Base-by-base conservation (phyloP, 163 green algal genomes). In the Scenedesmus sp. region DNA sequence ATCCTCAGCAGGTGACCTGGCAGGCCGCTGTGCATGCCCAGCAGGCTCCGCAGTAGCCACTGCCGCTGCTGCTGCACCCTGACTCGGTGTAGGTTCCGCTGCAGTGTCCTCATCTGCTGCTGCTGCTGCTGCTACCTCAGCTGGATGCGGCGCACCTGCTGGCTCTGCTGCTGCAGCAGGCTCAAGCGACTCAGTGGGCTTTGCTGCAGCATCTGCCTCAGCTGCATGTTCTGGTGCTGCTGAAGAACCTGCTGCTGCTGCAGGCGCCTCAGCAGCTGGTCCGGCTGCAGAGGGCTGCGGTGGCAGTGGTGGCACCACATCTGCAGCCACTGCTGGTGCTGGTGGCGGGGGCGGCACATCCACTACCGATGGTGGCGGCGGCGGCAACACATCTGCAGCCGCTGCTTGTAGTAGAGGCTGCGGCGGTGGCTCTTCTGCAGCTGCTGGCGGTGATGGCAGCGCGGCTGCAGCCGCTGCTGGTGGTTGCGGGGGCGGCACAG, bases 131-230 rank as follows among this genome's bases (percentile, higher is more conserved):
- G 61, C 26, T 40, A 6, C 61, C 61, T 76, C 65, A 76, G 30
- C 65, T 40, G 24, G 7, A 18, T n/a, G 5, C 1, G 26, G 51
- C 76, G 44, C 51, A 56, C 26, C 49, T 35, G 53, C 30, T 40
- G 43, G 18, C 4, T 26, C 37, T 43, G 53, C 65, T 76, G 65
- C 82, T 53, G 82, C 53, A 79, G 61, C 82, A 53, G 82, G 51
- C 35, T 87, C 82, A 78, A 53, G 49, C 16, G 53, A 61, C 9
- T 51, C 61, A 40, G 33, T 53, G 53, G 82, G 46, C 43, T 56
- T 22, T 40, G 82, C 82, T 79, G 44, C 53, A 33, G 82, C 82
- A 30, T 16, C 53, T 78, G 82, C 82, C 70, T 43, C 61, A 37
- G 51, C 53, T 37, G 56, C 46, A 76, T 30, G 44, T 76, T 76